A percentile compares a stretch with the other conserved stretches of the same genome.
These are phyloP conservation scores for Oryza meridionalis DNA, from an alignment of 176 grass and related monocot genomes.

Conservation along the genomic window DNA sequence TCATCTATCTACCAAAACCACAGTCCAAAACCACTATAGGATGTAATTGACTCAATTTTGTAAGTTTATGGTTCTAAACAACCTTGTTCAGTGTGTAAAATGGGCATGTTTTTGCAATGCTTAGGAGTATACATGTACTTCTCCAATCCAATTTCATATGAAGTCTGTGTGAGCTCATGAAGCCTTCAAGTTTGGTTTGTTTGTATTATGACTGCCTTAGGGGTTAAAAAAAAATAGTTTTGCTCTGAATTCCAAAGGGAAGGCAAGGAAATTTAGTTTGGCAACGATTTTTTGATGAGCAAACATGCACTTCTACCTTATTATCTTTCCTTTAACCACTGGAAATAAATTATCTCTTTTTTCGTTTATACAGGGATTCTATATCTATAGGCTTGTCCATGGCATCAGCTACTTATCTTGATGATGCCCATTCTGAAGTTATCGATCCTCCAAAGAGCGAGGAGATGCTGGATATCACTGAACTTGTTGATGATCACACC, in stretches of 20 bases:
- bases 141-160: background rate
- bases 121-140: background rate
- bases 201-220: conserved; percentile 11
- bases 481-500: conserved; percentile 67
- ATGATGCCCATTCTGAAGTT: conserved; percentile 70
- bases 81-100: background rate
- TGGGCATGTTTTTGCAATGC: background rate
- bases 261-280: background rate
- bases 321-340: conserved; percentile 6
- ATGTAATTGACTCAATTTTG: background rate
- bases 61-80: background rate
- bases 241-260: background rate
- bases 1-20: background rate
- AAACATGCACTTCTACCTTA: background rate
- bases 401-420: conserved; percentile 71
- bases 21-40: background rate
- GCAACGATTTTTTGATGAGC: background rate
- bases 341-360: conserved; percentile 9
- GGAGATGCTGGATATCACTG: conserved; percentile 69
- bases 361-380: conserved; percentile 31
- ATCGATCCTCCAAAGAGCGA: conserved; percentile 77
- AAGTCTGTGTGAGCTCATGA: background rate
- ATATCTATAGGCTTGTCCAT: conserved; percentile 42
- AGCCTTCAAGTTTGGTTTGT: background rate
- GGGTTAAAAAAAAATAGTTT: background rate